These are phyloP conservation scores for Onygenales sp. DNA, from an alignment of 2,329 filamentous ascomycete genomes.

Conservation along the genomic window DNA sequence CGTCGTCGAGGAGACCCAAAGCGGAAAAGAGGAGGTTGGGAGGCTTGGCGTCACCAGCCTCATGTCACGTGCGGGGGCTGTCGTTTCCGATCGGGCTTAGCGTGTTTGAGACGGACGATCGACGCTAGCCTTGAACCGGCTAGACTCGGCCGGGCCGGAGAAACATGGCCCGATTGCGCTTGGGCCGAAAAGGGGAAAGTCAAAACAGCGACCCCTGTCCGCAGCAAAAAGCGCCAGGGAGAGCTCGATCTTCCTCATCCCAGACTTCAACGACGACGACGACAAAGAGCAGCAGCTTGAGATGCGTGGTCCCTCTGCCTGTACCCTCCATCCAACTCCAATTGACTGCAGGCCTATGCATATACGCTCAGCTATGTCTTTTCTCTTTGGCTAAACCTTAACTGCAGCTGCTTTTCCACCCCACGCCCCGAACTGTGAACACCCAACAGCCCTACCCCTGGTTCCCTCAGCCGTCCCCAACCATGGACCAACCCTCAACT, in stretches of 20 bases:
- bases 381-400: neutral
- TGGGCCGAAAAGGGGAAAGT: conserved; percentile 1
- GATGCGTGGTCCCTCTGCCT: neutral
- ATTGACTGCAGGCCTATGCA: neutral
- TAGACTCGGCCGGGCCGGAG: neutral
- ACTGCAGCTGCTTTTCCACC: neutral
- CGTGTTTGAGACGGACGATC: neutral
- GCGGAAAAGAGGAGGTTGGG: neutral
- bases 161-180: neutral
- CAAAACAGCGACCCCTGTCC: neutral
- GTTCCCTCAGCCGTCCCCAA: conserved; percentile 1
- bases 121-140: neutral
- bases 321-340: neutral
- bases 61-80: neutral
- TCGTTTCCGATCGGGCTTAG: neutral
- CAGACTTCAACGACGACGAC: no score
- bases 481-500: conserved; percentile 26
- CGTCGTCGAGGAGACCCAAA: neutral
- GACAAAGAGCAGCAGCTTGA: no score
- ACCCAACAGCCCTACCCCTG: neutral
- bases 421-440: no score
- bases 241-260: no score
- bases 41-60: neutral
- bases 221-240: neutral
- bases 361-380: neutral